phyloP scores from a whole-genome alignment of 1,284 basidiomycete genomes.

The Vanrija humicola region DNA sequence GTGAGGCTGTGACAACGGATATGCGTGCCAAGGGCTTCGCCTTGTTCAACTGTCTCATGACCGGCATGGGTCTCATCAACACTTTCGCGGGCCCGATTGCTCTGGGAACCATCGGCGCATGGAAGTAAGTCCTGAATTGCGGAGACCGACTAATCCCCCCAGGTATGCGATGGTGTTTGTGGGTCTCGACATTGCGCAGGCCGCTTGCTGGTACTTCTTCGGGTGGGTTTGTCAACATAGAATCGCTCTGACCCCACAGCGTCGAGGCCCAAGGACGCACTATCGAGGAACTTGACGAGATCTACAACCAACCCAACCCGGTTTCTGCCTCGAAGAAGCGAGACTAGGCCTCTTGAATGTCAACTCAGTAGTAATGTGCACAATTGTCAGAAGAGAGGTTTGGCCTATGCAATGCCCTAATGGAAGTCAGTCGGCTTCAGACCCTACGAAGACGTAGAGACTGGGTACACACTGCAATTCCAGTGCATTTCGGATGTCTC shows the following conservation, averaged over 20 bases:
- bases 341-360: slow-evolving; percentile 16
- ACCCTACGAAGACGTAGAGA: too few relatives aligned
- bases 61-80: slow-evolving; percentile 55
- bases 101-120: slow-evolving; percentile 49
- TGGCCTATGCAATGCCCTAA: too few relatives aligned
- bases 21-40: slow-evolving; percentile 78
- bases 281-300: slow-evolving; percentile 44
- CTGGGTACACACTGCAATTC: too few relatives aligned
- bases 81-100: slow-evolving; percentile 48
- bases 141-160: too few relatives aligned
- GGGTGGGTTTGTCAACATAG: neutral
- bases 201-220: slow-evolving; percentile 43
- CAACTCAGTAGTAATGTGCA: too few relatives aligned
- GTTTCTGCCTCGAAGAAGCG: slow-evolving; percentile 30
- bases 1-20: slow-evolving; percentile 82
- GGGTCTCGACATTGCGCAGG: slow-evolving; percentile 40
- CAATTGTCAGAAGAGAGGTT: too few relatives aligned
- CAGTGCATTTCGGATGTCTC: too few relatives aligned
- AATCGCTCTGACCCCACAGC: slow-evolving; percentile 1
- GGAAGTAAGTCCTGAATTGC: slow-evolving; percentile 4
- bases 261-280: slow-evolving; percentile 43
- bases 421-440: too few relatives aligned
- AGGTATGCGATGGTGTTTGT: slow-evolving; percentile 33
- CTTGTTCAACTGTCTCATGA: slow-evolving; percentile 51
- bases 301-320: slow-evolving; percentile 37